Conservation (phyloP, 306 rosid species). For the Cucurbita ficifolia region DNA sequence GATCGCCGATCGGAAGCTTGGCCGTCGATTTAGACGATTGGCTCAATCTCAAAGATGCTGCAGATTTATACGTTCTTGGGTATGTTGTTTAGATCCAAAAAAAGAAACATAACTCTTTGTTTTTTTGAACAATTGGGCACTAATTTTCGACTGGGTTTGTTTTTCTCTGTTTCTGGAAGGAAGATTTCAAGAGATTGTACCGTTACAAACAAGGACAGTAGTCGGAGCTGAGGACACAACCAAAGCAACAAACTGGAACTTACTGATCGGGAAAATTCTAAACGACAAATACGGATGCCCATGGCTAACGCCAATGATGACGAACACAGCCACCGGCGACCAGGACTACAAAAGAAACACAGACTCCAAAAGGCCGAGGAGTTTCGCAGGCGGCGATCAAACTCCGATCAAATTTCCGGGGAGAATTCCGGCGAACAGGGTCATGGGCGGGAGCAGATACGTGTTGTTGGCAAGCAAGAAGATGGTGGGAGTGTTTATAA, state of each 20-base stretch:
- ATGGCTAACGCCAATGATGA: constrained; percentile 38
- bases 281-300: constrained; percentile 35
- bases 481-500: constrained; percentile 86
- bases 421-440: constrained; percentile 2
- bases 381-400: background rate
- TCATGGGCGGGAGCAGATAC: constrained; percentile 25
- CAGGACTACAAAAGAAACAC: constrained; percentile 1
- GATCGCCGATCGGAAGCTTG: constrained; percentile 66
- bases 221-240: constrained; percentile 70
- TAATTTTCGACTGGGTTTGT: background rate
- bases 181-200: constrained; percentile 92
- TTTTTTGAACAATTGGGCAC: background rate
- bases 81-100: constrained; percentile 22
- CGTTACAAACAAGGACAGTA: constrained; percentile 59
- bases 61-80: constrained; percentile 92
- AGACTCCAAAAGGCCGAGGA: constrained; percentile 6
- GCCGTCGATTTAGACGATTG: constrained; percentile 82
- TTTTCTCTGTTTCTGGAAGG: background rate
- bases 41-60: constrained; percentile 69
- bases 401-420: constrained; percentile 12
- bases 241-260: constrained; percentile 74
- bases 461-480: constrained; percentile 63
- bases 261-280: constrained; percentile 52
- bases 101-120: background rate
- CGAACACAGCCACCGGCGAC: constrained; percentile 23